Base-by-base conservation (phyloP, 441 rosid genomes). In the Bocquillonia castaneifolia region DNA sequence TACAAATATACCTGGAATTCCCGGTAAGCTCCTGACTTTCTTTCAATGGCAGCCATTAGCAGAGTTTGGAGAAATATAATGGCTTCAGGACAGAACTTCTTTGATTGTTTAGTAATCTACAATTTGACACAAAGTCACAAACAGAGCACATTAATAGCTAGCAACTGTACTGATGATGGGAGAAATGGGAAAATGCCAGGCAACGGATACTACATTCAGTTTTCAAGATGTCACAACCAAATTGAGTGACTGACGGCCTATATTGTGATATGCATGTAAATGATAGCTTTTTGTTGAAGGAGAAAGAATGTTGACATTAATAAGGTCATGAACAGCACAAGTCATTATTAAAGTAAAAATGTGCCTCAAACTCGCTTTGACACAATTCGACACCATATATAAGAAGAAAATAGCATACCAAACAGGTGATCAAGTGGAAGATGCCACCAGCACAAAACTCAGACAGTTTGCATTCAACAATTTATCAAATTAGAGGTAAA, bases 71-170 rank as follows among this genome's bases (percentile, higher is more conserved):
- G 83, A 82, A 89, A 91, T 73, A 84, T 50, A 47, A 89, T 77
- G 69, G 88, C 98, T 75, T 91, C 98, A 10, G 97, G 96, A 68
- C 90, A 91, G 74, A 85, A 91, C 78, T 85, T 93, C 75, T 70
- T 70, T 54, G 98, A 85, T 67, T 88, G 87, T 79, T 78, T 89
- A 52, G 78, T 76, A 36, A 87, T 80, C 97, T 93, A 76, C 75
- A 72, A 72, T n/a, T n/a, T n/a, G n/a, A n/a, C n/a, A n/a, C n/a
- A n/a, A n/a, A n/a, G n/a, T n/a, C 39, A 70, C 6, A 67, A 54
- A 59, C 25, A 32, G 20, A 67, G 59, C 59, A 66, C 44, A 50
- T 71, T 26, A 79, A 71, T 28, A 13, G 54, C 44, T 23, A 10
- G 17, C 17, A 55, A 57, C 26, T 15, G 25, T 28, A 34, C 50